Conservation (phyloP, 345 rosid genomes). For the Passiflora organensis region DNA sequence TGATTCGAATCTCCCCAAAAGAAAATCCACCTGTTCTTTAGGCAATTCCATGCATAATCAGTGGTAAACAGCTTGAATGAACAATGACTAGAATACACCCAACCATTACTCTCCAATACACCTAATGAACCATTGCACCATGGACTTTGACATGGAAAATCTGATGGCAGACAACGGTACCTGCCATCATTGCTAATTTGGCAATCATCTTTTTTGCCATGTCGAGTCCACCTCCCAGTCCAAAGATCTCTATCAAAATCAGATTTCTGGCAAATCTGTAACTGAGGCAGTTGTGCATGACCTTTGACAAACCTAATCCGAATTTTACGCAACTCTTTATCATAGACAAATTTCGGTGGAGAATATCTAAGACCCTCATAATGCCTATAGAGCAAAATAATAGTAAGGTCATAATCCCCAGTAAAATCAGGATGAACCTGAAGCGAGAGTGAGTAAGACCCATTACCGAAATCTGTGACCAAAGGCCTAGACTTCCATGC, state of each 20-base stretch:
- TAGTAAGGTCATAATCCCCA: conserved; percentile 64
- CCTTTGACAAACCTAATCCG: conserved; percentile 39
- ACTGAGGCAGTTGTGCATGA: conserved; percentile 37
- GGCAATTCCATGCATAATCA: conserved; percentile 72
- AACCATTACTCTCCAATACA: conserved; percentile 81
- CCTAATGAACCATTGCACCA: conserved; percentile 88
- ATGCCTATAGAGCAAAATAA: conserved; percentile 68
- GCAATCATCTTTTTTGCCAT: conserved; percentile 61
- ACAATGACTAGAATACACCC: conserved; percentile 92
- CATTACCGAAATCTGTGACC: conserved; percentile 74
- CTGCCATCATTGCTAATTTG: conserved; percentile 65
- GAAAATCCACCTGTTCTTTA: conserved; percentile 79
- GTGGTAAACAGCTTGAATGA: conserved; percentile 55
- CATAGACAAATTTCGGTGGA: conserved; percentile 53
- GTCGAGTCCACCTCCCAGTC: conserved; percentile 93
- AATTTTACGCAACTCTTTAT: conserved; percentile 46
- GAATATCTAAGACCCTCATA: conserved; percentile 72
- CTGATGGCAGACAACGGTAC: conserved; percentile 56
- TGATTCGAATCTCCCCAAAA: conserved; percentile 98
- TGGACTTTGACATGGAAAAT: conserved; percentile 62
- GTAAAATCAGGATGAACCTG: conserved; percentile 89
- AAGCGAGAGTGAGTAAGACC: conserved; percentile 59
- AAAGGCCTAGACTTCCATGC: conserved; percentile 83
- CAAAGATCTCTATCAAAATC: conserved; percentile 68
- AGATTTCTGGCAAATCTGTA: conserved; percentile 42